Base-by-base conservation (phyloP, 495 filamentous ascomycete species). In the Neurospora sublineolata region DNA sequence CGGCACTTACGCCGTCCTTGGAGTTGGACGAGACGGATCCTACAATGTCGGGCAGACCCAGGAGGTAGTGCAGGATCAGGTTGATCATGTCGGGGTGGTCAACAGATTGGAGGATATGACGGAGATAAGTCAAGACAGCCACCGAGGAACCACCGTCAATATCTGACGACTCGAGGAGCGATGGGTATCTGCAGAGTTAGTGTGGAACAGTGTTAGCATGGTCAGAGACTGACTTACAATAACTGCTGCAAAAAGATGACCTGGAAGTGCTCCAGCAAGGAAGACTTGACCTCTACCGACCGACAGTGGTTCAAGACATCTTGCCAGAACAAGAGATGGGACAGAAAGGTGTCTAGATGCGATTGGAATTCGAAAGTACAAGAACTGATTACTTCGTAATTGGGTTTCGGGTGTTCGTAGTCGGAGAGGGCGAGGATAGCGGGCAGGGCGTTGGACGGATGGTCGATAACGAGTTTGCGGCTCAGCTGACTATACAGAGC, bases 401-500 rank as follows among this genome's bases (percentile, higher is more conserved):
- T 86, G 2, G 88, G 83, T 18, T 84, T 82, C 30, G 86, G 86
- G 73, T 89, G 86, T 64, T 86, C 79, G 73, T 94, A 93, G 77
- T 99, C 94, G 18, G 94, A 97, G 68, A 97, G 85, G 16, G 90
- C 88, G 40, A 98, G 85, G 69, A 97, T 89, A 11, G 92, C 87
- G 18, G 95, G 94, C 0, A 96, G 82, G 5, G 92, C 86, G 37
- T 89, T 87, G 11, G 83, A 73, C 11, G 85, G 83, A 76, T 89
- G 85, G 70, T 89, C 86, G 70, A 90, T 87, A 44, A 89, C 86
- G 68, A 90, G 83, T 75, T 90, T 86, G 82, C 87, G 90, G 82
- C 94, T 97, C 70, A 99, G 86, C 78, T 97, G 96, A 77, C 95
- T 97, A 81, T 99, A 99, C 68, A 98, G 83, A 67, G 95, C 95